Evolutionary conservation across 129 eudicot species (phyloP).

Genomic region (Helichrysum umbraculigerum): DNA sequence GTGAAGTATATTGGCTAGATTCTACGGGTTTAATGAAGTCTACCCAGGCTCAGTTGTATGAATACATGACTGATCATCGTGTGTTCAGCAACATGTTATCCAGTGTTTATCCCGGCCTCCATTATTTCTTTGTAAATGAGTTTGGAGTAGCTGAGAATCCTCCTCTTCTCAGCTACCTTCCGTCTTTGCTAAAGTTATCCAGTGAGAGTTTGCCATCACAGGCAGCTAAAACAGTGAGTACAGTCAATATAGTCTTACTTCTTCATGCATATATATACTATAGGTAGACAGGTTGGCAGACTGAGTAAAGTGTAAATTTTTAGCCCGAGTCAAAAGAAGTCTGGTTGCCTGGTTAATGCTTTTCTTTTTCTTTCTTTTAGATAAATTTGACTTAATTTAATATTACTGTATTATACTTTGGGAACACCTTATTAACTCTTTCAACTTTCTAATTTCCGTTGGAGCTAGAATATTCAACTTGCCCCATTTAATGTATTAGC

Average conservation of each 20-base stretch:
- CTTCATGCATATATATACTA: background rate
- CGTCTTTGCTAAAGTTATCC: conserved; percentile 60
- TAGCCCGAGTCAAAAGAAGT: too few relatives aligned
- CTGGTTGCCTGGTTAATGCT: too few relatives aligned
- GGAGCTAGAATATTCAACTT: too few relatives aligned
- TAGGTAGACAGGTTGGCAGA: background rate
- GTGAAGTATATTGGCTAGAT: conserved; percentile 77
- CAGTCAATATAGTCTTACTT: background rate
- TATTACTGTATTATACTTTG: too few relatives aligned
- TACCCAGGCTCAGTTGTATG: conserved; percentile 18
- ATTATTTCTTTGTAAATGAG: conserved; percentile 66
- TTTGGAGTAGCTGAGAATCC: conserved; percentile 73
- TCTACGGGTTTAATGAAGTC: conserved; percentile 48
- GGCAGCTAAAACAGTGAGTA: conserved; percentile 57
- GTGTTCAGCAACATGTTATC: conserved; percentile 41
- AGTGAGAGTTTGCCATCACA: conserved; percentile 45
- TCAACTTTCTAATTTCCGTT: too few relatives aligned
- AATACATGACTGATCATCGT: conserved; percentile 8
- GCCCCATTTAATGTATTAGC: too few relatives aligned
- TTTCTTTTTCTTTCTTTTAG: too few relatives aligned
- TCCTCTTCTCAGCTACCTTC: conserved; percentile 54
- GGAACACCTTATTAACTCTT: too few relatives aligned
- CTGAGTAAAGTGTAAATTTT: background rate
- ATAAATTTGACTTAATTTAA: too few relatives aligned
- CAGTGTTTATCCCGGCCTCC: conserved; percentile 60